These are phyloP conservation scores for Talaromyces sp. DNA, from an alignment of 2,329 filamentous ascomycete genomes.

Conservation along the genomic window DNA sequence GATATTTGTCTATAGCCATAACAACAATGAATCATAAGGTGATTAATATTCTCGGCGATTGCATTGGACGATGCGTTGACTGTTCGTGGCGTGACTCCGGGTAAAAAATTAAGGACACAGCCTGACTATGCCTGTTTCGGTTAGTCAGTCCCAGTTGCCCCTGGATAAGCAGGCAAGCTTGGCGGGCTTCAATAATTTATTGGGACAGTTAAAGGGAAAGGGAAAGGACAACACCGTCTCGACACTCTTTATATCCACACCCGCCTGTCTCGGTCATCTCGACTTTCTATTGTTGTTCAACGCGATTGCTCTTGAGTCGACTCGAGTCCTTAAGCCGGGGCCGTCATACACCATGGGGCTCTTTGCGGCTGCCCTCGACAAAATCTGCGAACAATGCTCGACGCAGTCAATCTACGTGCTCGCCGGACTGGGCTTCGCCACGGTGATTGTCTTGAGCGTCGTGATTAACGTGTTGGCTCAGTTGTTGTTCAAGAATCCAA, in stretches of 20 bases:
- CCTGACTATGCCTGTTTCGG: background rate
- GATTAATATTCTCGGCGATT: background rate
- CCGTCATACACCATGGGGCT: slow-evolving; percentile 49
- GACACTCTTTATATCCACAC: background rate
- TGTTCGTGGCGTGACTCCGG: slow-evolving; percentile 9
- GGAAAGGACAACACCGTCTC: background rate
- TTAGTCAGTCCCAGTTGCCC: background rate
- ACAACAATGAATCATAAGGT: background rate
- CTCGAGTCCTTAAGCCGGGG: background rate
- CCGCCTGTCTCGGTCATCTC: background rate
- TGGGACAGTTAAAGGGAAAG: background rate
- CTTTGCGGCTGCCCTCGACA: slow-evolving; percentile 49
- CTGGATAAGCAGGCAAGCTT: slow-evolving; percentile 5
- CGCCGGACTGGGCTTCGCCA: slow-evolving; percentile 43
- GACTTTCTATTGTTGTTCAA: background rate
- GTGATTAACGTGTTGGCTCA: slow-evolving; percentile 78
- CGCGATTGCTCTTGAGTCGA: background rate
- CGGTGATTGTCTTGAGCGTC: slow-evolving; percentile 58
- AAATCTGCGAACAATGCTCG: slow-evolving; percentile 47
- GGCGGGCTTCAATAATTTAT: slow-evolving; percentile 4
- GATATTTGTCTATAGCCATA: background rate
- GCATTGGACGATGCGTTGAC: background rate
- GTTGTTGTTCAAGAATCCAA: slow-evolving; percentile 75
- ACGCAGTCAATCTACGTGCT: slow-evolving; percentile 49
- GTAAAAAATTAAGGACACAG: slow-evolving; percentile 2